These are phyloP conservation scores for Hydrangea macrophylla DNA, from an alignment of 148 eudicot species.

Conservation along the genomic window DNA sequence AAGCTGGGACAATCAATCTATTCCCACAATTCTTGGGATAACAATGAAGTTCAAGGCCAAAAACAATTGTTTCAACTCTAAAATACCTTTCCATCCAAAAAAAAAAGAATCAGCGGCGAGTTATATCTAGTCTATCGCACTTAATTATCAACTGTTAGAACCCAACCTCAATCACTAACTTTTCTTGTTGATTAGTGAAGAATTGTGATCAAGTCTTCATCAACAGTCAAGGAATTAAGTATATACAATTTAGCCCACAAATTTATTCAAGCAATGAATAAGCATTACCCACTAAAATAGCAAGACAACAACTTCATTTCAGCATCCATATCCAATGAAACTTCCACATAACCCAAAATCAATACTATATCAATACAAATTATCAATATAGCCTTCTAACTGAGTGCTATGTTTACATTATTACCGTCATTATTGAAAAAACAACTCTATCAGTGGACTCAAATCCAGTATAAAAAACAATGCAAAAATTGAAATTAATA, in stretches of 20 bases:
- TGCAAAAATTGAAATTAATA: neutral
- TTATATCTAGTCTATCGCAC: neutral
- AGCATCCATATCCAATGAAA: neutral
- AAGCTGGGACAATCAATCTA: neutral
- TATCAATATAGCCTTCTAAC: neutral
- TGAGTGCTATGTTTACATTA: neutral
- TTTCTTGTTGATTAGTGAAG: neutral
- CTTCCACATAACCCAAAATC: neutral
- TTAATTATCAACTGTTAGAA: too few species aligned
- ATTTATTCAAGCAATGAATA: neutral
- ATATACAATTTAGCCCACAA: neutral
- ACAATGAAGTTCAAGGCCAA: neutral
- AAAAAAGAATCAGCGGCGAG: neutral
- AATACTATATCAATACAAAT: neutral
- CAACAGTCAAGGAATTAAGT: neutral
- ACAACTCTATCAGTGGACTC: neutral
- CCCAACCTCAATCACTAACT: too few species aligned
- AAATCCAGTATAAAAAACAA: slow-evolving; percentile 5
- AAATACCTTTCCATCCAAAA: neutral
- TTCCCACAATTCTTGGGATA: neutral
- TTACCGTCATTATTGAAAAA: neutral
- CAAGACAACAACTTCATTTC: too few species aligned
- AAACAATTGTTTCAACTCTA: neutral
- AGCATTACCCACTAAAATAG: too few species aligned
- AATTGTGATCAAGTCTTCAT: neutral